Evolutionary conservation across 805 yeast species (phyloP).

Genomic region (Cyberlindnera veronae): DNA sequence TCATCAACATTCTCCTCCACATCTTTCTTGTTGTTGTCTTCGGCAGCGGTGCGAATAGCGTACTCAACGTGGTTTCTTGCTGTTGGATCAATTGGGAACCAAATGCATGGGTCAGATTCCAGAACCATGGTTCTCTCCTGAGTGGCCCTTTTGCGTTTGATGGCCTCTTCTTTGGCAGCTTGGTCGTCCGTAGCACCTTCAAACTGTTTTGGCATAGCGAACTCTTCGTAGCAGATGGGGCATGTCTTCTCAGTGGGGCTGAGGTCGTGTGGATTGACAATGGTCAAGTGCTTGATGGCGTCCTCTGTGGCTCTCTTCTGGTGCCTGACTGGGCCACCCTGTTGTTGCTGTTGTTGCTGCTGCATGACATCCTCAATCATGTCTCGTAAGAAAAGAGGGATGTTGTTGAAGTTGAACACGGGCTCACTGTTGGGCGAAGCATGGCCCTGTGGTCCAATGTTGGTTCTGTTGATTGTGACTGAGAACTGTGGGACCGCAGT

Average conservation of each 20-base stretch:
- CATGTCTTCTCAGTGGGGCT: conserved; percentile 14
- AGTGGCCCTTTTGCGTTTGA: conserved; percentile 9
- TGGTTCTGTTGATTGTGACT: conserved; percentile 20
- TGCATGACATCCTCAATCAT: conserved; percentile 13
- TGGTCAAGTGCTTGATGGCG: conserved; percentile 17
- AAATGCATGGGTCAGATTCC: conserved; percentile 19
- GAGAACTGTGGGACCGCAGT: conserved; percentile 17
- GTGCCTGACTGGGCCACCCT: neutral
- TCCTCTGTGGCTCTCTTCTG: conserved; percentile 22
- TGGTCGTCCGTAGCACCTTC: neutral
- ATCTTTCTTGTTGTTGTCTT: neutral
- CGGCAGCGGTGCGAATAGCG: neutral
- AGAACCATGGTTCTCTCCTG: conserved; percentile 4
- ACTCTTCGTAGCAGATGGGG: conserved; percentile 24
- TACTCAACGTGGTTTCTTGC: conserved; percentile 13
- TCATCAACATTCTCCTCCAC: neutral
- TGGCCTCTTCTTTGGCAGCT: conserved; percentile 4
- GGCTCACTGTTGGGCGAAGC: conserved; percentile 13
- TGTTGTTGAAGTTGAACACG: conserved; percentile 16
- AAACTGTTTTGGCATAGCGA: conserved; percentile 6
- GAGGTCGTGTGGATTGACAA: conserved; percentile 10
- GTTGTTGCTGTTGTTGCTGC: conserved; percentile 3
- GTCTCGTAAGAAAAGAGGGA: conserved; percentile 16
- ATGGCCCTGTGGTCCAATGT: conserved; percentile 15
- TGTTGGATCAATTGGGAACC: conserved; percentile 17